Base-by-base conservation (phyloP, 805 yeast species). In the Danielia reshetovae region DNA sequence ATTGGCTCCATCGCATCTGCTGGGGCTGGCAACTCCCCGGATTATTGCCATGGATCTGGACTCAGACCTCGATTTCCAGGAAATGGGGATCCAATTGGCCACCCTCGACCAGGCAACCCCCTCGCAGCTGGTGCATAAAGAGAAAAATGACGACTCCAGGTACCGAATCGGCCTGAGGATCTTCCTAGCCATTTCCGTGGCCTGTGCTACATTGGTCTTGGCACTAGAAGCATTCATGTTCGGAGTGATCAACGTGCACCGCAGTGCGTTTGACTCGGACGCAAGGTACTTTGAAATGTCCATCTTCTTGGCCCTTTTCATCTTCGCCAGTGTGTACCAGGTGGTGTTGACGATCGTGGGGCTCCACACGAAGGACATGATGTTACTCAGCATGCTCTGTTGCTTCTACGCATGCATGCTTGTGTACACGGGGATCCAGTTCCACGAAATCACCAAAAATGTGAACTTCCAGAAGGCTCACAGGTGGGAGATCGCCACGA, bases 381-480 rank as follows among this genome's bases (percentile, higher is more conserved):
- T 63, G 36, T 54, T 66, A 12, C 44, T 70, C n/a, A 35, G 62
- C 15, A 60, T 65, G 39, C 51, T 72, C 22, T 59, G 68, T 36
- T 23, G 57, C 13, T 70, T 71, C 42, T 63, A 63, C 43, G 55
- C 55, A 5, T 66, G 70, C 29, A 59, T 72, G 71, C 48, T 68
- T 39, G 54, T 68, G 4, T 70, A 72, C 44, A 65, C 75, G 7
- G 72, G 72, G 3, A 59, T 72, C 24, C 75, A 71, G 44, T 71
- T 60, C 45, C 52, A 54, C 24, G 75, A 72, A 49, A 49, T 71
- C 21, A 36, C 51, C 18, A 30, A 39, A 4, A 51, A 60, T 3
- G 49, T 65, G 5, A 27, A 45, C 6, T 35, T 37, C 4, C 49
- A 30, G 5, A 29, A 49, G 19, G 23, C 33, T 11, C 48, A 50